Base-by-base conservation (phyloP, 176 grass and related monocot species). In the Rhynchospora breviuscula region DNA sequence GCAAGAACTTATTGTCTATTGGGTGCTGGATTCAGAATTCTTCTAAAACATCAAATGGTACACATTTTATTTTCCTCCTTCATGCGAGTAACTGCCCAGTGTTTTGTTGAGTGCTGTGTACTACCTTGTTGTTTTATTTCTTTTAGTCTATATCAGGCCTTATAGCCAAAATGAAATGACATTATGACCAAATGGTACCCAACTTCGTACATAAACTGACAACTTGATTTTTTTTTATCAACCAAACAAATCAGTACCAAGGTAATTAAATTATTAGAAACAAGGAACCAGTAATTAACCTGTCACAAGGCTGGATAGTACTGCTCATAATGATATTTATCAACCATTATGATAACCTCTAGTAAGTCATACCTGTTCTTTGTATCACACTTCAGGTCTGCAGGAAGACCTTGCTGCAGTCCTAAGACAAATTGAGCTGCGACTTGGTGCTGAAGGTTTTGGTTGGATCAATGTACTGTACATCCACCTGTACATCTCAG, bases 401-500 rank as follows among this genome's bases (percentile, higher is more conserved):
- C 88, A 97, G 87, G 81, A 62, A 89, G 87, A 94, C 88, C 85
- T 98, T 33, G 79, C 86, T 69, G 74, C 87, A 79, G 79, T 98
- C 87, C 88, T 98, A 52, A 91, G 67, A 78, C 89, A 88, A 90
- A 94, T 98, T 63, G 84, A 98, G 46, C 85, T 88, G 78, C 84
- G 88, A 84, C 90, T 98, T 26, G 88, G 83, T 68, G 87, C 90
- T 83, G 79, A 90, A 80, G 90, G 89, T 33, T 91, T 94, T 89
- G 82, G 76, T 84, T 98, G 95, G 95, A 54, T 87, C 79, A 94
- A 98, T 78, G 90, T 94, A 84, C 61, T 98, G 33, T 98, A 98
- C 83, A 85, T 98, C 83, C 95, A 98, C 87, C 89, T 98, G 51
- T 98, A 94, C 75, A 98, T 98, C 88, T 93, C 95, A 85, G 91